phyloP scores from a whole-genome alignment of 805 yeast species.

The Kluyveromyces nonfermentans region DNA sequence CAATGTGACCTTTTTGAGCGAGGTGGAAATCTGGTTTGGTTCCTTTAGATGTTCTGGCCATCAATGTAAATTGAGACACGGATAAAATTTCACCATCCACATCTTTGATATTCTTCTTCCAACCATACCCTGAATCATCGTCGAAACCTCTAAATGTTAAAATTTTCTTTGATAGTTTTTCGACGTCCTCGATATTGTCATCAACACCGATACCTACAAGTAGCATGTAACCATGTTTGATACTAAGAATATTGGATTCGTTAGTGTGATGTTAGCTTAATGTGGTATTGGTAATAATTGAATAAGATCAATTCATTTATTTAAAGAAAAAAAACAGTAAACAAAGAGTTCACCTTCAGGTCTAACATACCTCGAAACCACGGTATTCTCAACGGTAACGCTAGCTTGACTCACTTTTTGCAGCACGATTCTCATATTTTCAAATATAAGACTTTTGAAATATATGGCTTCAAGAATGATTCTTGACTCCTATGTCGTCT shows the following conservation, averaged over 20 bases:
- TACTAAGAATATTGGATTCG: slow-evolving; percentile 25
- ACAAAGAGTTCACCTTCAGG: not conserved
- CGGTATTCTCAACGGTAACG: slow-evolving; percentile 65
- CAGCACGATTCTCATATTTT: slow-evolving; percentile 72
- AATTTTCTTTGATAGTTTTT: slow-evolving; percentile 58
- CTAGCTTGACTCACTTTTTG: slow-evolving; percentile 87
- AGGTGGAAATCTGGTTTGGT: slow-evolving; percentile 90
- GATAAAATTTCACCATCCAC: slow-evolving; percentile 65
- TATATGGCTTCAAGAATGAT: not conserved
- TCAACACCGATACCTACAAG: slow-evolving; percentile 76
- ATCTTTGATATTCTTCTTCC: slow-evolving; percentile 67
- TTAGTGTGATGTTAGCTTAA: too few species aligned
- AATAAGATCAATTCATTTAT: not conserved
- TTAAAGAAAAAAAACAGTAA: not conserved
- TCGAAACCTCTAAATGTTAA: slow-evolving; percentile 65
- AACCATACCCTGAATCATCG: slow-evolving; percentile 56
- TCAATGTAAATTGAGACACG: slow-evolving; percentile 87
- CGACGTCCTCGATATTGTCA: slow-evolving; percentile 70
- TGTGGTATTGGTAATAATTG: too few species aligned
- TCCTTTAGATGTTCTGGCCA: slow-evolving; percentile 81
- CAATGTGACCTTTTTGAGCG: slow-evolving; percentile 74
- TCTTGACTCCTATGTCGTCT: too few species aligned
- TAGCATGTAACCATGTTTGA: slow-evolving; percentile 65
- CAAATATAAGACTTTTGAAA: too few species aligned
- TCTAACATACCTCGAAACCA: slow-evolving; percentile 50